Evolutionary conservation across 345 rosid genomes (phyloP).

Genomic region (Gossypium sturtianum): DNA sequence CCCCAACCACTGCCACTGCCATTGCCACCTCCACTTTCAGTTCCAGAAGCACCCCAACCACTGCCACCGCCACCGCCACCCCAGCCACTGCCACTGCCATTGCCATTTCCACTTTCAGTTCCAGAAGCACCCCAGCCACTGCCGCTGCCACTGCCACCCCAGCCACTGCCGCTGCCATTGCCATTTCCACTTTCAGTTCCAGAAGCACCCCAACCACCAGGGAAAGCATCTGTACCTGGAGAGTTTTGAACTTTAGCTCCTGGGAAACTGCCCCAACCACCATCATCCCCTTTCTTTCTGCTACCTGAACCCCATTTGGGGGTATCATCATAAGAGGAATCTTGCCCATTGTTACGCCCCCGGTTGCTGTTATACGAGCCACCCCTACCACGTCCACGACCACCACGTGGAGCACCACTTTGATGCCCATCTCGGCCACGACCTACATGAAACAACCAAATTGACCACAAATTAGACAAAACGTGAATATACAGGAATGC

Average conservation of each 20-base stretch:
- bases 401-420: slow-evolving; percentile 74
- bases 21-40: slow-evolving; percentile 14
- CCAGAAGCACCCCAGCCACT: slow-evolving; percentile 50
- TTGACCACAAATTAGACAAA: not conserved
- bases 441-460: slow-evolving; percentile 30
- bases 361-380: slow-evolving; percentile 8
- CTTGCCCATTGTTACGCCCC: slow-evolving; percentile 43
- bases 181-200: slow-evolving; percentile 18
- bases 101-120: slow-evolving; percentile 8
- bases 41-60: slow-evolving; percentile 45
- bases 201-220: slow-evolving; percentile 53
- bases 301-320: not conserved
- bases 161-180: slow-evolving; percentile 25
- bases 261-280: slow-evolving; percentile 57
- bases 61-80: slow-evolving; percentile 2
- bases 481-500: not conserved
- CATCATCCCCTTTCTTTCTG: slow-evolving; percentile 2
- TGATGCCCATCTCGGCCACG: slow-evolving; percentile 69
- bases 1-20: not conserved
- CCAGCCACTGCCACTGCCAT: not conserved
- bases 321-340: slow-evolving; percentile 31
- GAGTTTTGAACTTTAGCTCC: slow-evolving; percentile 54
- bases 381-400: slow-evolving; percentile 64
- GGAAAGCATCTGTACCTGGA: slow-evolving; percentile 50
- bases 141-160: slow-evolving; percentile 28